These are phyloP conservation scores for Mycena rosella DNA, from an alignment of 768 basidiomycete species.

Conservation along the genomic window DNA sequence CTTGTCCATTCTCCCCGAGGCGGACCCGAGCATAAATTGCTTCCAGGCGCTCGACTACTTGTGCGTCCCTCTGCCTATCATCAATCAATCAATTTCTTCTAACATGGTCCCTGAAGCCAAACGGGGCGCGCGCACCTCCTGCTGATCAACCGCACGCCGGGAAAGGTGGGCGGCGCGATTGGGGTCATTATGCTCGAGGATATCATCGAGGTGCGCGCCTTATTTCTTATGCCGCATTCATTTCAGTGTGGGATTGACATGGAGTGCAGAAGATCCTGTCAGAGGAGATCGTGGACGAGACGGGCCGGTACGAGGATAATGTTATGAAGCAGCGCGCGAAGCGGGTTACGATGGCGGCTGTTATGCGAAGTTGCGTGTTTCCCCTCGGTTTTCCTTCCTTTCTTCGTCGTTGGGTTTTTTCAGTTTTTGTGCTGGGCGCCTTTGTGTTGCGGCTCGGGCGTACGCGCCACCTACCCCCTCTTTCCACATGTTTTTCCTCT, in stretches of 20 bases:
- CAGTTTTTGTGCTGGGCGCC: no score
- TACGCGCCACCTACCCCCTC: no score
- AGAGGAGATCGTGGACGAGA: slow-evolving; percentile 97
- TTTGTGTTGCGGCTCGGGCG: no score
- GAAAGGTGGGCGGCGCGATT: slow-evolving; percentile 83
- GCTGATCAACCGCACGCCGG: slow-evolving; percentile 87
- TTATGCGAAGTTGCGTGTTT: slow-evolving; percentile 65
- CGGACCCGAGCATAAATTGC: slow-evolving; percentile 88
- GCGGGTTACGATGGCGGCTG: slow-evolving; percentile 76
- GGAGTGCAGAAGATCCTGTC: slow-evolving; percentile 87
- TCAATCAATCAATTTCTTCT: no score
- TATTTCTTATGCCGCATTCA: no score
- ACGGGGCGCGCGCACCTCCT: slow-evolving; percentile 95
- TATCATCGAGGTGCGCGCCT: slow-evolving; percentile 74
- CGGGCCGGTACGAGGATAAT: slow-evolving; percentile 91
- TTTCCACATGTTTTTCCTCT: no score
- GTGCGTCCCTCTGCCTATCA: no score
- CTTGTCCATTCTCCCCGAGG: slow-evolving; percentile 91
- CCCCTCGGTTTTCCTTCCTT: no score
- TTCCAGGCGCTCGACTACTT: slow-evolving; percentile 97
- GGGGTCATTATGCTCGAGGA: slow-evolving; percentile 94
- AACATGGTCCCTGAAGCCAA: slow-evolving; percentile 65
- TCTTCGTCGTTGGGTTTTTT: no score
- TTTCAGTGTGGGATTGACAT: not conserved
- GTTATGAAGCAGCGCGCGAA: slow-evolving; percentile 81